phyloP scores from a whole-genome alignment of 345 rosid genomes.

The Citrus maxima region DNA sequence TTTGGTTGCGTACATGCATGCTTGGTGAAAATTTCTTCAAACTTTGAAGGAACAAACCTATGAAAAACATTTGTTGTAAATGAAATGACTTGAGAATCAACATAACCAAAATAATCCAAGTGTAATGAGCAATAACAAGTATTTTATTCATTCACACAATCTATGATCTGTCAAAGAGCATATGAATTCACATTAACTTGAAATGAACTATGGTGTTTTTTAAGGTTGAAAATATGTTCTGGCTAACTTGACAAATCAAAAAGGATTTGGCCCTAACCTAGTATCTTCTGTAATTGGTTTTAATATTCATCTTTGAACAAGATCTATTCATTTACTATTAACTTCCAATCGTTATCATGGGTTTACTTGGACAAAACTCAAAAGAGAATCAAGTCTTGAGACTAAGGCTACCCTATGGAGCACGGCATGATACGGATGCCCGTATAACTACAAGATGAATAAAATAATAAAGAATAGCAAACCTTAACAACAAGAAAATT shows the following conservation, averaged over 20 bases:
- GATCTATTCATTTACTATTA: not conserved
- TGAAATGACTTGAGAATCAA: not conserved
- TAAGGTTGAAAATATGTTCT: too few species aligned
- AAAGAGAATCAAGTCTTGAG: not conserved
- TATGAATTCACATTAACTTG: too few species aligned
- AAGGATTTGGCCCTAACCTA: too few species aligned
- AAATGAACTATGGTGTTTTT: too few species aligned
- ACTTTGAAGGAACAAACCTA: slow-evolving; percentile 69
- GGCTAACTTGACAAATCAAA: too few species aligned
- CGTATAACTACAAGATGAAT: not conserved
- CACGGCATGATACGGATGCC: not conserved
- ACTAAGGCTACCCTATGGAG: not conserved
- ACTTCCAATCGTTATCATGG: not conserved
- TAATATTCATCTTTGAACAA: not conserved
- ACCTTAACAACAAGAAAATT: not conserved
- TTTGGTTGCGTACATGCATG: slow-evolving; percentile 40
- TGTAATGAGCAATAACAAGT: not conserved
- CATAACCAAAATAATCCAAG: not conserved
- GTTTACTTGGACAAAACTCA: not conserved
- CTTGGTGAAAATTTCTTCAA: slow-evolving; percentile 68
- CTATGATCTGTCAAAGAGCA: not conserved
- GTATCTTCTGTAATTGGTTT: too few species aligned
- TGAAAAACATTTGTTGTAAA: not conserved
- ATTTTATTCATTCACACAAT: not conserved
- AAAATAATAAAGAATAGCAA: not conserved